Conservation (phyloP, 768 basidiomycete genomes). For the Collybiopsis luxurians region DNA sequence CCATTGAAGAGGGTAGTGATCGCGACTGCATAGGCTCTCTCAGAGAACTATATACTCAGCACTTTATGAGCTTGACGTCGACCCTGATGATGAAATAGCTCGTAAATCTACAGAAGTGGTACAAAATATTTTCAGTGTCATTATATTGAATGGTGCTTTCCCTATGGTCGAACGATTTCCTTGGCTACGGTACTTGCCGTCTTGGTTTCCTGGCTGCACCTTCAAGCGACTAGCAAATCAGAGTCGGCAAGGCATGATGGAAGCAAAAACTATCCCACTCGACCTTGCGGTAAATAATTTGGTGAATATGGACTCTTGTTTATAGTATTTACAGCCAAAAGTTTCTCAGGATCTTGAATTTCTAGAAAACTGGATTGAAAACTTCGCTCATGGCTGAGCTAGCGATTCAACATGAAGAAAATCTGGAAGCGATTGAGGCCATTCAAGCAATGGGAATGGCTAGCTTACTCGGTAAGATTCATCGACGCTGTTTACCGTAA, state of each 20-base stretch:
- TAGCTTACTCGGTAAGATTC: background rate
- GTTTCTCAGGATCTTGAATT: background rate
- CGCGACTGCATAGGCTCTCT: slow-evolving; percentile 7
- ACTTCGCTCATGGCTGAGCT: background rate
- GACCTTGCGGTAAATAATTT: background rate
- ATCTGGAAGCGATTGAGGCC: slow-evolving; percentile 13
- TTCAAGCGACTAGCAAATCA: slow-evolving; percentile 21
- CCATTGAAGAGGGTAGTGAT: background rate
- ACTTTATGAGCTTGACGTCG: slow-evolving; percentile 33
- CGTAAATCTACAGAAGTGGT: background rate
- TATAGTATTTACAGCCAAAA: background rate
- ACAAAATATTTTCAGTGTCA: background rate
- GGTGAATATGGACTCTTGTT: background rate
- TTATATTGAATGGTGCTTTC: background rate
- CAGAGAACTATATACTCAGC: slow-evolving; percentile 28
- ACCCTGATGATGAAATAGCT: slow-evolving; percentile 20
- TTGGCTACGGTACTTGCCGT: slow-evolving; percentile 23
- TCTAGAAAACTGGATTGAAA: background rate
- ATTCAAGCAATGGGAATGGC: slow-evolving; percentile 13
- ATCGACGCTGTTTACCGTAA: background rate
- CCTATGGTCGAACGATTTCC: slow-evolving; percentile 23
- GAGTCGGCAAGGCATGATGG: background rate
- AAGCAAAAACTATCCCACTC: background rate
- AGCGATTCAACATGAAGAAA: slow-evolving; percentile 6
- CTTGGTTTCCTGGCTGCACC: slow-evolving; percentile 27